phyloP scores from a whole-genome alignment of 306 rosid genomes.

The Gillenia trifoliata region DNA sequence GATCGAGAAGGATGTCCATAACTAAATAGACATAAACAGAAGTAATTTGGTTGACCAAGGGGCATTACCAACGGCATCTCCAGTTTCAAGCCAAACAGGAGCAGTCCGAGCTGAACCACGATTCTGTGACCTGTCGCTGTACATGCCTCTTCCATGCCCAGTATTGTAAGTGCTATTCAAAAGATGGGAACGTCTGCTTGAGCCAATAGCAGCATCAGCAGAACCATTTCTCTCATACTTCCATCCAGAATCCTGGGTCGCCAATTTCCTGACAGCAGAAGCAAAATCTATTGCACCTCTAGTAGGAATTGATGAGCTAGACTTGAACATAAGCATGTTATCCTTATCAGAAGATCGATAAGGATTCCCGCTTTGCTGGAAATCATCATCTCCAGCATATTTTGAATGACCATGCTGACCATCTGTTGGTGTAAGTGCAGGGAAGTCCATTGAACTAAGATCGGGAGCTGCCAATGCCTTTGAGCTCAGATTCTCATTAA shows the following conservation, averaged over 20 bases:
- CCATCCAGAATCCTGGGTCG: conserved; percentile 88
- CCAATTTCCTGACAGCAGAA: conserved; percentile 89
- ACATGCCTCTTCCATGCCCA: conserved; percentile 61
- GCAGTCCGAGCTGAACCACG: conserved; percentile 72
- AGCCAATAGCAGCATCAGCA: conserved; percentile 66
- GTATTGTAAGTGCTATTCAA: conserved; percentile 52
- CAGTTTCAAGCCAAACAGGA: conserved; percentile 97
- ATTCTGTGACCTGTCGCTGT: conserved; percentile 60
- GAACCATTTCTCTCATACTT: conserved; percentile 75
- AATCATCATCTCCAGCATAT: conserved; percentile 60
- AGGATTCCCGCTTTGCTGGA: conserved; percentile 58
- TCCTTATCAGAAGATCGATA: conserved; percentile 67
- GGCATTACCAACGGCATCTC: conserved; percentile 92
- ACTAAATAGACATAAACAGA: conserved; percentile 37
- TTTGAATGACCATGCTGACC: conserved; percentile 50
- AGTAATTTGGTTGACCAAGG: conserved; percentile 23
- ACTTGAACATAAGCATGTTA: conserved; percentile 60
- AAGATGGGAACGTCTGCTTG: conserved; percentile 70
- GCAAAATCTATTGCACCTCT: conserved; percentile 83
- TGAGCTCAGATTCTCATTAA: conserved; percentile 62
- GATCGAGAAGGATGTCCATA: conserved; percentile 27
- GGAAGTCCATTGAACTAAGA: conserved; percentile 80
- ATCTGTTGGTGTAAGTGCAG: conserved; percentile 61
- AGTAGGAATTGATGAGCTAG: conserved; percentile 61
- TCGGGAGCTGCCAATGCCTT: conserved; percentile 71